Percentiles rank a stretch among this genome's conserved stretches.
Conservation (phyloP, 345 rosid genomes). For the Adansonia digitata region DNA sequence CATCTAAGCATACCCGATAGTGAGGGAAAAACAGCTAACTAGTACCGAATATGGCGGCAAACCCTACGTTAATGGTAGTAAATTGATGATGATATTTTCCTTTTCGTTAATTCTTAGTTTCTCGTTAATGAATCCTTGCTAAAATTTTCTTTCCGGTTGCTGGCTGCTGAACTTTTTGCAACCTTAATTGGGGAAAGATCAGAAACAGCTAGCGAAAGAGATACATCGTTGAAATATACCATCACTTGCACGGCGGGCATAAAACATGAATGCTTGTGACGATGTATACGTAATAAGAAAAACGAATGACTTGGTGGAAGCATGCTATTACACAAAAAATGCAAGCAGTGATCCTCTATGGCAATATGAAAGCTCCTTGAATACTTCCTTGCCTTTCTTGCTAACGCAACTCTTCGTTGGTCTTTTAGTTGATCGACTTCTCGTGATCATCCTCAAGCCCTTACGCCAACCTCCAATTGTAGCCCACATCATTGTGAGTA, state of each 20-base stretch:
- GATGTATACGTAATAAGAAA: neutral
- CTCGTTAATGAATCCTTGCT: neutral
- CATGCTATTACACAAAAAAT: neutral
- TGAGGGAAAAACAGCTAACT: neutral
- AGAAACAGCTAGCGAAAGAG: neutral
- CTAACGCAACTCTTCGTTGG: neutral
- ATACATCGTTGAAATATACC: neutral
- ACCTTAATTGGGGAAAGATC: neutral
- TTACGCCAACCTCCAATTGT: slow-evolving; percentile 6
- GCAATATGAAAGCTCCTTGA: neutral
- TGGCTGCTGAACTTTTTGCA: neutral
- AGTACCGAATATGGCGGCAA: neutral
- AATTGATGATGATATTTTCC: neutral
- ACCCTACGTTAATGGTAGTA: neutral
- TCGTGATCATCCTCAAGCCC: neutral
- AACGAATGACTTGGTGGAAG: neutral
- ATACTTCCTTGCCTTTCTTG: slow-evolving; percentile 16
- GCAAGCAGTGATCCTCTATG: neutral
- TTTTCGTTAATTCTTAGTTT: neutral
- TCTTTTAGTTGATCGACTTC: neutral
- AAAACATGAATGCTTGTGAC: neutral
- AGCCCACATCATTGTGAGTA: slow-evolving; percentile 11
- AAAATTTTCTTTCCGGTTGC: neutral
- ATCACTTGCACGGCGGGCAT: no score
- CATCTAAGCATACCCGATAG: neutral